Percentiles rank a stretch among this genome's conserved stretches.
Conservation (phyloP, 2,329 filamentous ascomycete species). For the Curvularia hawaiiensis region DNA sequence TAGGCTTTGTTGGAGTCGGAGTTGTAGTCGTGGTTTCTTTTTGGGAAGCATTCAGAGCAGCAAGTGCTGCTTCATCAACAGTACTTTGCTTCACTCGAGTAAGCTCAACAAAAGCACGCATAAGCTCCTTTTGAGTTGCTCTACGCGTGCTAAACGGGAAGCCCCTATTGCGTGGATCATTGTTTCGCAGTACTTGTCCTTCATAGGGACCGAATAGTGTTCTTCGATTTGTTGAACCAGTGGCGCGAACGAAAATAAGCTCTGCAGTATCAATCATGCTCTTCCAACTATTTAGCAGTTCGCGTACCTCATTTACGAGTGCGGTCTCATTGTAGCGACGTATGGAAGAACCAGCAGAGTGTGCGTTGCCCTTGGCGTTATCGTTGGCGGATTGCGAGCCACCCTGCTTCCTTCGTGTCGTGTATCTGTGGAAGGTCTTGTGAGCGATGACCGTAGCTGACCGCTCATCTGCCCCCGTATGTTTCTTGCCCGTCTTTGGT, state of each 20-base stretch:
- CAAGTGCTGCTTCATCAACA: constrained; percentile 69
- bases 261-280: constrained; percentile 81
- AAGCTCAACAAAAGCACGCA: constrained; percentile 92
- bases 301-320: constrained; percentile 83
- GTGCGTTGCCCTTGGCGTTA: constrained; percentile 88
- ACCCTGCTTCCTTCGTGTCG: constrained; percentile 93
- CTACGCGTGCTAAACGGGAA: constrained; percentile 94
- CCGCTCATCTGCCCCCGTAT: constrained; percentile 73
- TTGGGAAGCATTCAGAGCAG: constrained; percentile 53
- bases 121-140: constrained; percentile 91
- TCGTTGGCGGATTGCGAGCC: constrained; percentile 94
- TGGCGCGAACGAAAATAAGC: constrained; percentile 86
- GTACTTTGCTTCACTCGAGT: constrained; percentile 86
- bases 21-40: constrained; percentile 48
- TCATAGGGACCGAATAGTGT: constrained; percentile 93
- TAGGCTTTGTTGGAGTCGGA: constrained; percentile 47
- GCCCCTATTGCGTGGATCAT: constrained; percentile 79
- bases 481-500: constrained; percentile 75
- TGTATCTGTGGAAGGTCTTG: constrained; percentile 98
- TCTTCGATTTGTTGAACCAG: constrained; percentile 81
- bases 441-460: constrained; percentile 89
- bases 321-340: constrained; percentile 95
- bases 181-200: constrained; percentile 77
- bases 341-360: constrained; percentile 88
- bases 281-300: constrained; percentile 84